These are phyloP conservation scores for Cytauxzoon felis DNA, from an alignment of 169 alveolate genomes.

Conservation along the genomic window DNA sequence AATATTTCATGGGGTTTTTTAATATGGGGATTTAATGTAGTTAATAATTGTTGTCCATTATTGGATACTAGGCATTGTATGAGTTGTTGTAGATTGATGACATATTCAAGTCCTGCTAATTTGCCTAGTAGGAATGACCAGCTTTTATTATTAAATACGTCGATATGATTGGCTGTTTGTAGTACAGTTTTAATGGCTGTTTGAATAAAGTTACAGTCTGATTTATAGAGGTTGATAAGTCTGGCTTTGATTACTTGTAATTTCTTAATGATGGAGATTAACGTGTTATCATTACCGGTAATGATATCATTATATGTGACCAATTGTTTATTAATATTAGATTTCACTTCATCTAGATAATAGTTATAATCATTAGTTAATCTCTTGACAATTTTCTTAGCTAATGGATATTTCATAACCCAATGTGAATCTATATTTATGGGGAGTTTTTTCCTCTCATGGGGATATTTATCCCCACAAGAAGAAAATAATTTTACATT, in stretches of 20 bases:
- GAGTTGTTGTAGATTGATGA: slow-evolving; percentile 41
- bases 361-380: slow-evolving; percentile 34
- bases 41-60: slow-evolving; percentile 39
- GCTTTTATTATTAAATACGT: neutral
- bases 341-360: slow-evolving; percentile 12
- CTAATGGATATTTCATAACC: slow-evolving; percentile 55
- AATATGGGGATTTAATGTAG: slow-evolving; percentile 38
- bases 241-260: slow-evolving; percentile 37
- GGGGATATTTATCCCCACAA: too few relatives aligned
- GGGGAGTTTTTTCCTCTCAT: slow-evolving; percentile 21
- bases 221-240: slow-evolving; percentile 30
- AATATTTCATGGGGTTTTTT: slow-evolving; percentile 45
- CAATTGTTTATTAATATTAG: neutral
- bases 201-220: slow-evolving; percentile 55
- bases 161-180: slow-evolving; percentile 40
- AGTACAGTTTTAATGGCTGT: slow-evolving; percentile 44
- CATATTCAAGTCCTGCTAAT: slow-evolving; percentile 48
- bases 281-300: slow-evolving; percentile 19
- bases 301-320: neutral
- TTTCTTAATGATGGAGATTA: slow-evolving; percentile 31
- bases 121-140: slow-evolving; percentile 61
- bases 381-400: slow-evolving; percentile 34
- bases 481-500: too few relatives aligned
- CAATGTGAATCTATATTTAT: slow-evolving; percentile 48
- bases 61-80: slow-evolving; percentile 60